Base-by-base conservation (phyloP, 139 green algal species). In the Diplosphaera chodatii region DNA sequence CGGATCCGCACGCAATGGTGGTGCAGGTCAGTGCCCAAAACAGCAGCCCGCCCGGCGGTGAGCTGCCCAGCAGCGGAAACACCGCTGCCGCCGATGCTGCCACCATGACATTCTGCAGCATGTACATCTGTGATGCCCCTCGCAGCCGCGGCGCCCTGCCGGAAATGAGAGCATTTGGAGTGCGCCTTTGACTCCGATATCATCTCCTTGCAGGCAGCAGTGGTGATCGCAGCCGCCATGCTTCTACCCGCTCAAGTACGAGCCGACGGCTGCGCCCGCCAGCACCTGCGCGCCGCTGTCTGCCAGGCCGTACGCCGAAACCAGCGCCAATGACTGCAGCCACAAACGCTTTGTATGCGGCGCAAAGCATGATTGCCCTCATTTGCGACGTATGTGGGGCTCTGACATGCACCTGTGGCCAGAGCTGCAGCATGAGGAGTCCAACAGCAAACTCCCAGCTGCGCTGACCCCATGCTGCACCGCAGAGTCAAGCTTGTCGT, bases 31-130 rank as follows among this genome's bases (percentile, higher is more conserved):
- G 55, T 1, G 32, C 2, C 82, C 82, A 88, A 71, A 86, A 88
- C 2, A 75, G 10, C 68, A 74, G 62, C 20, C 28, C 27, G 2
- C 21, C 37, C 5, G 32, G 40, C 34, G 33, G 6, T 20, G 15
- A 16, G 23, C 48, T 8, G 29, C 27, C 68, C 55, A 86, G 68
- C 75, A 88, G 70, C 37, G 55, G 32, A 30, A 72, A 64, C 31
- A 80, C 81, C 23, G 80, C 66, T 1, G 69, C 65, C 1, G 86
- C 83, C 28, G 81, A 89, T 0, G 68, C 25, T 1, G 66, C 77
- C 22, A 91, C 83, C 68, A 69, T 80, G 18, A 15, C 4, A 67
- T 92, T 93, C 27, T 94, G 88, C 22, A 87, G n/a, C 13, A 81
- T 10, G 66, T 87, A 89, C 72, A 87, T 82, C 3, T 20, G 30